Evolutionary conservation across 2,329 filamentous ascomycete genomes (phyloP).

Genomic region (Penicillium nordicum): DNA sequence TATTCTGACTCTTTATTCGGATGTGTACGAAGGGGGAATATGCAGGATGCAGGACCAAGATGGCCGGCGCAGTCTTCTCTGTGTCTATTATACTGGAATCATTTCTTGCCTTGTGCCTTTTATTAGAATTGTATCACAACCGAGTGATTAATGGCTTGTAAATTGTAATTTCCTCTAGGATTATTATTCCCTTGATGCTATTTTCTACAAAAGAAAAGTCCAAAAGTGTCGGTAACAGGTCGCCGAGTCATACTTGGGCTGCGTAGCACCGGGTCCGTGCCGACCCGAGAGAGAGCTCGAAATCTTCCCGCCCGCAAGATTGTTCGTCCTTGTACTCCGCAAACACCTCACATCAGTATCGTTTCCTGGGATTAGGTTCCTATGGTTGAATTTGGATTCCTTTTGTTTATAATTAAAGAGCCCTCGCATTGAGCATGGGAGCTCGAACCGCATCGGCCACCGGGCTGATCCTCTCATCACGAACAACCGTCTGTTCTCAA

Average conservation of each 20-base stretch:
- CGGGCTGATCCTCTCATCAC: conserved; percentile 35
- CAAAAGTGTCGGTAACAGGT: not conserved
- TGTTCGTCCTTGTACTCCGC: conserved; percentile 11
- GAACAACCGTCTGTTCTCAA: conserved; percentile 40
- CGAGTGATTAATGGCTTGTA: not conserved
- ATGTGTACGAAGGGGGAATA: conserved; percentile 28
- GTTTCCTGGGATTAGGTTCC: not conserved
- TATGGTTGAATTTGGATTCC: conserved; percentile 9
- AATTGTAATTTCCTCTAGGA: not conserved
- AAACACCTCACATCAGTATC: conserved; percentile 4
- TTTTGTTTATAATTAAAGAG: not conserved
- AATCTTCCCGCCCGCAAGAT: conserved; percentile 24
- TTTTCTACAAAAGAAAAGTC: not conserved
- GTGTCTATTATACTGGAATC: conserved; percentile 28
- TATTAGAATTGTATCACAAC: not conserved
- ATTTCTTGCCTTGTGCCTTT: conserved; percentile 14
- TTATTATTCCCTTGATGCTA: not conserved
- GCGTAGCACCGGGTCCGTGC: conserved; percentile 23
- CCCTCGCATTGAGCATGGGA: conserved; percentile 33
- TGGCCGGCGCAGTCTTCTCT: conserved; percentile 24
- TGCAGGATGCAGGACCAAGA: conserved; percentile 27
- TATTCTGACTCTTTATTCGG: conserved; percentile 18
- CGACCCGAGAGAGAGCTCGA: conserved; percentile 27
- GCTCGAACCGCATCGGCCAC: conserved; percentile 38
- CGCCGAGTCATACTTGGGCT: not conserved